Base-by-base conservation (phyloP, 225 moss, liverwort and hornwort species). In the Antitrichia curtipendula region DNA sequence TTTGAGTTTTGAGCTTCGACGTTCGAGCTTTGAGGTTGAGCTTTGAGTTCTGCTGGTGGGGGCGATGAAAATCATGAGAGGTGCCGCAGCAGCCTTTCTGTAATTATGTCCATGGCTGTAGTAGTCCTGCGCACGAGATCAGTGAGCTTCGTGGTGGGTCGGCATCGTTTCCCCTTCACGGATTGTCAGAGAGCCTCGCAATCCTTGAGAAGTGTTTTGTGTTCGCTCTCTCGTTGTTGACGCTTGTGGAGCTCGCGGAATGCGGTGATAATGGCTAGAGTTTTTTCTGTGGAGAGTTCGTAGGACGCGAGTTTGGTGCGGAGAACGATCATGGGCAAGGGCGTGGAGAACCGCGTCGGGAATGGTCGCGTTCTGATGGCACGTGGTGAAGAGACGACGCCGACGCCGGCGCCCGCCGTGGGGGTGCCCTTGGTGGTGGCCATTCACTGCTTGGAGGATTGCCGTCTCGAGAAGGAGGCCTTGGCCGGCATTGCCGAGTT, bases 401-500 rank as follows among this genome's bases (percentile, higher is more conserved):
- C 71, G 84, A 80, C 65, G 89, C 38, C 29, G 40, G 32, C 45
- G 14, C 53, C 45, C 22, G 49, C 27, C 61, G 72, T 50, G n/a
- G 38, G 89, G 63, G 80, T 95, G 87, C 98, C 98, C 9, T 80
- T 95, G 85, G 87, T 98, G 10, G 95, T 98, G 18, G 97, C 96
- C 8, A 87, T 98, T 41, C 96, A 96, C 91, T 98, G 98, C 86
- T 88, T 97, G 93, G 97, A 97, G 77, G 98, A 98, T 58, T 97
- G 98, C 76, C 79, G 80, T 9, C 90, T 94, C 6, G 97, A 98
- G 91, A 93, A 91, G 52, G 95, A 96, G 45, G 96, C 97, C 12
- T 62, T 98, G 82, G 90, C 91, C 28, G 97, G 98, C 65, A 93
- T 98, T 83, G 98, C 97, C 27, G 94, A 96, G 59, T 94, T 98